Conservation (phyloP, 495 filamentous ascomycete species). For the Parachaetomium inaequale region DNA sequence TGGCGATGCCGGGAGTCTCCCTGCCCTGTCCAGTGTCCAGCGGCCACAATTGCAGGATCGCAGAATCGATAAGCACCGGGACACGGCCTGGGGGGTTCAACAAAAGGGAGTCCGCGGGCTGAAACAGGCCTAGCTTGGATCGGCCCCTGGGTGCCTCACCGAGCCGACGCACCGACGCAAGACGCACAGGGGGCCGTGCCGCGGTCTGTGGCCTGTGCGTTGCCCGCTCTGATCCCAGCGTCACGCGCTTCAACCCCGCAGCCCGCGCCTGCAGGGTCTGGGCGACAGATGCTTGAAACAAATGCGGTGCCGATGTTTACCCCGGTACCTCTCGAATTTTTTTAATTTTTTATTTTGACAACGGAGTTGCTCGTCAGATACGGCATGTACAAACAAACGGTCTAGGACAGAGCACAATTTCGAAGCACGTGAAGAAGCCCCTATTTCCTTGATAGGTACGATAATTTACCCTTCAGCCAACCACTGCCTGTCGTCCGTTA, state of each 20-base stretch:
- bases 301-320: too few species aligned
- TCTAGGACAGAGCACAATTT: too few species aligned
- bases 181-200: not conserved
- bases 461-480: too few species aligned
- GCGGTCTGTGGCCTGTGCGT: slow-evolving; percentile 11
- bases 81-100: slow-evolving; percentile 5
- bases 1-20: slow-evolving; percentile 8
- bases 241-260: slow-evolving; percentile 9
- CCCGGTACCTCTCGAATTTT: too few species aligned
- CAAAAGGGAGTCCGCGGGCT: slow-evolving; percentile 26
- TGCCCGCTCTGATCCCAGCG: not conserved
- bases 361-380: too few species aligned
- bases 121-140: slow-evolving; percentile 31
- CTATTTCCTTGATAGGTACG: too few species aligned
- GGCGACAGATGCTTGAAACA: slow-evolving; percentile 1
- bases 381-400: too few species aligned
- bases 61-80: slow-evolving; percentile 27
- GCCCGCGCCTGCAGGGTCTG: slow-evolving; percentile 10
- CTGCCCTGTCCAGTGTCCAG: too few species aligned
- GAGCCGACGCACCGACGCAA: not conserved
- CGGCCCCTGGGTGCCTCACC: slow-evolving; percentile 13
- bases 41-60: slow-evolving; percentile 18
- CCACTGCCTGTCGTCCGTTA: too few species aligned
- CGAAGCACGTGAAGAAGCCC: not conserved
- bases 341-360: not conserved